Evolutionary conservation across 2,329 filamentous ascomycete species (phyloP), one percentile per base, ranked within the genome.

Genomic region (Emergomyces orientalis): DNA sequence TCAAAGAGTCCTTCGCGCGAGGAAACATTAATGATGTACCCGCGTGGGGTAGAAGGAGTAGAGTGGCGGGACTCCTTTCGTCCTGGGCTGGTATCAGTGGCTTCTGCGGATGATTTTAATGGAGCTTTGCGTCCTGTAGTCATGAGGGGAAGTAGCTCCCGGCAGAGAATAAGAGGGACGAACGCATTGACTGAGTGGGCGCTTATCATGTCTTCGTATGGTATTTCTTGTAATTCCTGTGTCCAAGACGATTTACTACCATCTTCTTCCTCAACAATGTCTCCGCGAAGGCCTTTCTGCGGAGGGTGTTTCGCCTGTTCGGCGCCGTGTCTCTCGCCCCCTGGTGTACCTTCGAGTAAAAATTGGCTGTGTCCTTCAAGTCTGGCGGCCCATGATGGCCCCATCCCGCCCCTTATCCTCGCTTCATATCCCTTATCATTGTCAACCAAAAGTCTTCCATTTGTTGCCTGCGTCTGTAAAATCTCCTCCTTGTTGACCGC

Each of bases 191-290:
- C 70, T 5, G 68, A 70, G 59, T 75, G 74, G 2, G 73, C 73
- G 7, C 72, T 73, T 57, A 77, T 74, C 37, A 77, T 64, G 64
- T 77, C 75, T 55, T 75, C 71, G 64, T 76, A 77, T 1, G 75
- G 75, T 9, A 77, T 76, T 19, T 76, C 71, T 43, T 67, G 62
- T n/a, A 76, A 61, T 0, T 66, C 65, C 55, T 76, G 75, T 7
- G 71, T 66, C 74, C 71, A 76, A 2, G 74, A 76, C 9, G 75
- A 75, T 45, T 67, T 67, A 27, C 63, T 56, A 13, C 52, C 34
- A 4, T 63, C 54, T 25, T 62, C 49, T 25, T 62, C 57, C 19
- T 56, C 61, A 11, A 25, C 25, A 19, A 60, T 52, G 19, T 55
- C 41, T 13, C n/a, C 45, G n/a, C 62, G 61, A 3, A 67, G 64